Base-by-base conservation (phyloP, 305 asterid species). In the Fraxinus paxiana region DNA sequence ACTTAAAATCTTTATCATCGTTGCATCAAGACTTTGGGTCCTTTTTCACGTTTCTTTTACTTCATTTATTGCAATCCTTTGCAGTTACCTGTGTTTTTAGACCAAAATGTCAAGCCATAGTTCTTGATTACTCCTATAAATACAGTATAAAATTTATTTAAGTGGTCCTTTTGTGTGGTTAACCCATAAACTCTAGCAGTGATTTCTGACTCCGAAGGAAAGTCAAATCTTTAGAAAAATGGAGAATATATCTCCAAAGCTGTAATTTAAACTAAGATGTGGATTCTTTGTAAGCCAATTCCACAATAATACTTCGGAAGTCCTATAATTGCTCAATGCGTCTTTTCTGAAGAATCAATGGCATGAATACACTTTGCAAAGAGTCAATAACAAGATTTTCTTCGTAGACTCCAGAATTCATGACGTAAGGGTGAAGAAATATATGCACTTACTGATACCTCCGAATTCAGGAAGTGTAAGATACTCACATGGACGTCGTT, bases 401-500 rank as follows among this genome's bases (percentile, higher is more conserved):
- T 59, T 59, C 1, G 5, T 8, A 20, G 31, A 59, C 15, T 8
- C 70, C 24, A 59, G 71, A 61, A 61, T 10, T 22, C 71, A 61
- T 54, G 65, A 18, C 65, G 6, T 28, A 18, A 17, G 22, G 65
- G 65, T 6, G 65, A 61, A 61, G n/a, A 61, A 7, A 61, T 61
- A 6, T 17, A 54, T 61, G 12, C 35, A 73, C 76, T 22, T 35
- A 69, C 30, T 34, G 18, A 22, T 67, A 26, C 51, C 37, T 35
- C 8, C 61, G 4, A 41, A 35, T 61, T 69, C 80, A 43, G 79
- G 78, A 75, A 83, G 37, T 30, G 77, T 70, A 80, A 15, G 76
- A 79, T 31, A 88, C 99, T 90, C 84, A 96, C 99, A 83, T 3
- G 83, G 83, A 65, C 98, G 92, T 79, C 90, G 87, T 85, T 73